phyloP scores from a whole-genome alignment of 2,329 filamentous ascomycete genomes.

The Colletotrichum limetticola region DNA sequence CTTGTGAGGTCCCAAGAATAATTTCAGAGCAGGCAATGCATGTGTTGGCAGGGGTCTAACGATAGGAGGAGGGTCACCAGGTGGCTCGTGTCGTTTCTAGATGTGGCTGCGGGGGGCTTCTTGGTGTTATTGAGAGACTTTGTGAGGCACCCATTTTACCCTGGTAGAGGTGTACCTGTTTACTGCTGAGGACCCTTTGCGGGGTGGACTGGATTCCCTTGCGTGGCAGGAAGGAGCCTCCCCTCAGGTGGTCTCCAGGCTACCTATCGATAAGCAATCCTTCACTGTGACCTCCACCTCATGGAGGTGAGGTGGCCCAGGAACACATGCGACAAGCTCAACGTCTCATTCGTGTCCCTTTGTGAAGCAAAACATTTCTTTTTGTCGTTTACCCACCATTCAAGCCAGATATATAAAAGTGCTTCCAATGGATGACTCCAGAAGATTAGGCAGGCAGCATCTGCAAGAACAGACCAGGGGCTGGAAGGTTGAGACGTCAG shows the following conservation, averaged over 20 bases:
- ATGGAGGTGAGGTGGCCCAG: not conserved
- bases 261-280: no score
- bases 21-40: constrained; percentile 16
- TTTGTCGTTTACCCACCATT: not conserved
- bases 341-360: constrained; percentile 26
- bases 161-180: not conserved
- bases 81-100: constrained; percentile 12
- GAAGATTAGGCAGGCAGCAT: not conserved
- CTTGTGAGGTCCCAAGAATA: constrained; percentile 17
- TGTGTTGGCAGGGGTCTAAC: constrained; percentile 13
- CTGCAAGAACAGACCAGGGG: no score
- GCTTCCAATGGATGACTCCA: not conserved
- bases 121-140: not conserved
- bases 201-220: constrained; percentile 1
- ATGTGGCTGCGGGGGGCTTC: not conserved
- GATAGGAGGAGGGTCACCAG: not conserved
- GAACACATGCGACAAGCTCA: constrained; percentile 25
- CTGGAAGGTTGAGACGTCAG: not conserved
- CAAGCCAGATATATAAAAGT: not conserved
- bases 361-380: not conserved
- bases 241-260: no score
- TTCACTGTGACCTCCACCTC: no score
- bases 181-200: constrained; percentile 1
- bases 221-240: constrained; percentile 5
- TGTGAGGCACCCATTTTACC: no score